A percentile compares a stretch with the other conserved stretches of the same genome.
Evolutionary conservation across 1,284 basidiomycete species (phyloP).

Genomic region (Termitomyces sp.): DNA sequence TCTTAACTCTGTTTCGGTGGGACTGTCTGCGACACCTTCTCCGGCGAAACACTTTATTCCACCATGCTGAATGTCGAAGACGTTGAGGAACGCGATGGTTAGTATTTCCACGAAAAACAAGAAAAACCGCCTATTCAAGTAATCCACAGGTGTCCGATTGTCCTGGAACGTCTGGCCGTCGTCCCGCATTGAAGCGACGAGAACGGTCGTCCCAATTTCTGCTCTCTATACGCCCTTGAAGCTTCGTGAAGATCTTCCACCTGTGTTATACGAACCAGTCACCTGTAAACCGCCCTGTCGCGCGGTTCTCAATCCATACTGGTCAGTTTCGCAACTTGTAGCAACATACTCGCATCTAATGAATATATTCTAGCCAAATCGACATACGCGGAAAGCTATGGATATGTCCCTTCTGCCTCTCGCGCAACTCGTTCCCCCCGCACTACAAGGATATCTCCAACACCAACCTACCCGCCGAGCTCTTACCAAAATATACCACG

Average conservation of each 20-base stretch:
- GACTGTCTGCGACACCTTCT: constrained; percentile 26
- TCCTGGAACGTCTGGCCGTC: constrained; percentile 99
- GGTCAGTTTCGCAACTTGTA: constrained; percentile 45
- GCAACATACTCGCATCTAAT: not conserved
- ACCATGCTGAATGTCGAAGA: constrained; percentile 49
- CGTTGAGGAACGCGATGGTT: constrained; percentile 55
- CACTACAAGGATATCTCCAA: constrained; percentile 99
- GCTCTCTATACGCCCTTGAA: constrained; percentile 98
- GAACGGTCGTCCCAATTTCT: constrained; percentile 96
- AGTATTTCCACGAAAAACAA: constrained; percentile 15
- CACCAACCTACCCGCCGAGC: constrained; percentile 93
- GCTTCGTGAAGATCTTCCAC: constrained; percentile 90
- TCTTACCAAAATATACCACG: constrained; percentile 97
- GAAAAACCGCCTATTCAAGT: constrained; percentile 1
- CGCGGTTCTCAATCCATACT: constrained; percentile 96
- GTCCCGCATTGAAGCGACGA: constrained; percentile 93
- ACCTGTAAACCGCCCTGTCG: constrained; percentile 98
- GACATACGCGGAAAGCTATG: constrained; percentile 98
- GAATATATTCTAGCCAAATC: constrained; percentile 70
- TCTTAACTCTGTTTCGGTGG: constrained; percentile 18
- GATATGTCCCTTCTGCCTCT: constrained; percentile 99
- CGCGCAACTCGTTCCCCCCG: constrained; percentile 94
- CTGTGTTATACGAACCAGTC: constrained; percentile 96
- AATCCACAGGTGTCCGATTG: constrained; percentile 69
- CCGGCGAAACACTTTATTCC: constrained; percentile 20